A percentile compares a stretch with the other conserved stretches of the same genome.
Conservation (phyloP, 2,329 filamentous ascomycete species). For the Ceratocystis cubensis region DNA sequence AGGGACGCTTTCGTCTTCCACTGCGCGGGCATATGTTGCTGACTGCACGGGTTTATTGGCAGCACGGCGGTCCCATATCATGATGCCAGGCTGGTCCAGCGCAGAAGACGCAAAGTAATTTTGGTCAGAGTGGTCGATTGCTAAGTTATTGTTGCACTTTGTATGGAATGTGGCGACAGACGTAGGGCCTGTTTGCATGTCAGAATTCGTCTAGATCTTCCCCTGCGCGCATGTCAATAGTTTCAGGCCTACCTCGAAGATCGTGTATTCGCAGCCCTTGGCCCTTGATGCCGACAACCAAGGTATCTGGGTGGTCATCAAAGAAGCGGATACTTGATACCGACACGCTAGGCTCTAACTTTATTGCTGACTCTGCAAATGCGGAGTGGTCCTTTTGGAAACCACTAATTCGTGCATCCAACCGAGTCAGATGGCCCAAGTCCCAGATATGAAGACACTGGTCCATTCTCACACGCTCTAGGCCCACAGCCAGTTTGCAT, state of each 20-base stretch:
- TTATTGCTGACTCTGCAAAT: constrained; percentile 42
- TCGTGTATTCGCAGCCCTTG: constrained; percentile 67
- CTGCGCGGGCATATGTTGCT: constrained; percentile 41
- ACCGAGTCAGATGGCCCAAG: constrained; percentile 47
- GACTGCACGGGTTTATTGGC: constrained; percentile 41
- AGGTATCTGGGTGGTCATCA: constrained; percentile 58
- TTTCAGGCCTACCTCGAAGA: constrained; percentile 48
- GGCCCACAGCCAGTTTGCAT: constrained; percentile 61
- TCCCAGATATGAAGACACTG: constrained; percentile 76
- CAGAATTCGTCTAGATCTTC: constrained; percentile 23
- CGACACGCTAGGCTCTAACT: constrained; percentile 55
- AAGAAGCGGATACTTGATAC: constrained; percentile 77
- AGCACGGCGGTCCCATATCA: constrained; percentile 67
- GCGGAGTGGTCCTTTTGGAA: constrained; percentile 31
- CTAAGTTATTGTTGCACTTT: constrained; percentile 56
- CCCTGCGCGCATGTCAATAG: background rate
- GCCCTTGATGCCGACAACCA: constrained; percentile 64
- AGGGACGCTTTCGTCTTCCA: constrained; percentile 48
- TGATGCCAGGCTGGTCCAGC: constrained; percentile 59
- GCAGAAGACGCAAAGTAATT: constrained; percentile 78
- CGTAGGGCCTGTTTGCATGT: constrained; percentile 35
- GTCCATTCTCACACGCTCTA: constrained; percentile 72
- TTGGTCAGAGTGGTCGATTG: constrained; percentile 66
- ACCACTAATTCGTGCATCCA: constrained; percentile 37
- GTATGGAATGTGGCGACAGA: constrained; percentile 49